phyloP scores from a whole-genome alignment of 495 filamentous ascomycete genomes.

The Penicillium egyptiacum region DNA sequence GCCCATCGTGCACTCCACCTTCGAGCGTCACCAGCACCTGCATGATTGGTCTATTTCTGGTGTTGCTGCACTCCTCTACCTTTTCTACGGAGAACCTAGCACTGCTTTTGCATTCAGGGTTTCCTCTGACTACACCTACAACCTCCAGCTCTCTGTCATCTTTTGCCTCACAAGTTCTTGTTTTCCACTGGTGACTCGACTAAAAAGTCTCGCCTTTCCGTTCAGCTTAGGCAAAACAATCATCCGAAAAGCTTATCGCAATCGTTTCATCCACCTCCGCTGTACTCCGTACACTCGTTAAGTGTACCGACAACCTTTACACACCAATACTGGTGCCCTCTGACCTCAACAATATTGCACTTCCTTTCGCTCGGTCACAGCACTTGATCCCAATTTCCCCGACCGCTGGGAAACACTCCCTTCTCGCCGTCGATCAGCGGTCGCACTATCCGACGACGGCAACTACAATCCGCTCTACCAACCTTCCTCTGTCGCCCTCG shows the following conservation, averaged over 20 bases:
- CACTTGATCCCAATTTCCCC: slow-evolving; percentile 29
- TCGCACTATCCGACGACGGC: slow-evolving; percentile 49
- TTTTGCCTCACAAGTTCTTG: slow-evolving; percentile 4
- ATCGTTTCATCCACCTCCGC: slow-evolving; percentile 16
- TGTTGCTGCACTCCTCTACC: slow-evolving; percentile 22
- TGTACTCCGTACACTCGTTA: not conserved
- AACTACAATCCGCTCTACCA: slow-evolving; percentile 17
- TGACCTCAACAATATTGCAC: slow-evolving; percentile 5
- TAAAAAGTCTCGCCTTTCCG: slow-evolving; percentile 15
- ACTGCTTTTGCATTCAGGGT: slow-evolving; percentile 11
- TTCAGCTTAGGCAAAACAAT: slow-evolving; percentile 22
- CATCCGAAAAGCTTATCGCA: slow-evolving; percentile 30
- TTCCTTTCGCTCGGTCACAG: slow-evolving; percentile 1
- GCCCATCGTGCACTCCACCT: slow-evolving; percentile 41
- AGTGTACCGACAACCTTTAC: slow-evolving; percentile 4
- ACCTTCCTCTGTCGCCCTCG: slow-evolving; percentile 16
- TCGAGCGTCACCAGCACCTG: slow-evolving; percentile 31
- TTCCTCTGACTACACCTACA: slow-evolving; percentile 4
- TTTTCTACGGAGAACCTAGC: slow-evolving; percentile 25
- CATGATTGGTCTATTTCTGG: slow-evolving; percentile 36
- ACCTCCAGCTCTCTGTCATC: slow-evolving; percentile 2
- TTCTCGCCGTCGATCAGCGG: slow-evolving; percentile 52
- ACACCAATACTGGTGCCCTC: slow-evolving; percentile 4
- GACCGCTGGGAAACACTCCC: slow-evolving; percentile 46
- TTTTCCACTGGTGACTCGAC: slow-evolving; percentile 13